These are phyloP conservation scores for Plectosphaerella sp. DNA, from an alignment of 2,329 filamentous ascomycete genomes.

Conservation along the genomic window DNA sequence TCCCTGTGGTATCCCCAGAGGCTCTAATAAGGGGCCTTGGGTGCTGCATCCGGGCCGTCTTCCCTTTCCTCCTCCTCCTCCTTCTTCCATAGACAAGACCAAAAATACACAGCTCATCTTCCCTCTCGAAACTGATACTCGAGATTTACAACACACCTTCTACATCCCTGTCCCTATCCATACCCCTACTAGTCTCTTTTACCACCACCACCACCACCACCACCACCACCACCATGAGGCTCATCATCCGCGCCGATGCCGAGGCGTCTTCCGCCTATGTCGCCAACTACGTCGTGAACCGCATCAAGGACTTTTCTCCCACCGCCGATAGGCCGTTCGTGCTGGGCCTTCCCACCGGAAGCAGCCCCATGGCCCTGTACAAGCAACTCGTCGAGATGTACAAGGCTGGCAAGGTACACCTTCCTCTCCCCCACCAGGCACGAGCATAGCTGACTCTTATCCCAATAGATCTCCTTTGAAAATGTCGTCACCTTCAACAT, in stretches of 20 bases:
- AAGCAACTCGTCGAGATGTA: slow-evolving; percentile 67
- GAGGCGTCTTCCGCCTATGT: slow-evolving; percentile 68
- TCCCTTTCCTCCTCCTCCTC: background rate
- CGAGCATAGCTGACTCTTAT: slow-evolving; percentile 8
- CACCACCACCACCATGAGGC: slow-evolving; percentile 55
- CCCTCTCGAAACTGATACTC: background rate
- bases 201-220: slow-evolving; percentile 29
- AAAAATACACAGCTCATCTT: background rate
- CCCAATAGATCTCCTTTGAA: slow-evolving; percentile 68
- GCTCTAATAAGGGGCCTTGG: background rate
- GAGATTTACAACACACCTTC: background rate
- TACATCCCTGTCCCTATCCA: no score
- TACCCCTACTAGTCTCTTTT: slow-evolving; percentile 8
- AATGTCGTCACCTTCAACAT: slow-evolving; percentile 93
- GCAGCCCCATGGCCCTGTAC: slow-evolving; percentile 75
- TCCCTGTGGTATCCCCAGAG: background rate
- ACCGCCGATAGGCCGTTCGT: slow-evolving; percentile 72
- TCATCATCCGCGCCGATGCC: slow-evolving; percentile 76
- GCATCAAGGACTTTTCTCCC: slow-evolving; percentile 73
- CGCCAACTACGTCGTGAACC: slow-evolving; percentile 76
- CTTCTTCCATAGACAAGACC: background rate
- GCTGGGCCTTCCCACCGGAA: slow-evolving; percentile 78
- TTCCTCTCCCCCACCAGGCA: background rate
- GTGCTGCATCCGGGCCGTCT: background rate
- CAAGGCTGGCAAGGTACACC: slow-evolving; percentile 56